Conservation (phyloP, 2,329 filamentous ascomycete genomes). For the Venturia oleaginea region DNA sequence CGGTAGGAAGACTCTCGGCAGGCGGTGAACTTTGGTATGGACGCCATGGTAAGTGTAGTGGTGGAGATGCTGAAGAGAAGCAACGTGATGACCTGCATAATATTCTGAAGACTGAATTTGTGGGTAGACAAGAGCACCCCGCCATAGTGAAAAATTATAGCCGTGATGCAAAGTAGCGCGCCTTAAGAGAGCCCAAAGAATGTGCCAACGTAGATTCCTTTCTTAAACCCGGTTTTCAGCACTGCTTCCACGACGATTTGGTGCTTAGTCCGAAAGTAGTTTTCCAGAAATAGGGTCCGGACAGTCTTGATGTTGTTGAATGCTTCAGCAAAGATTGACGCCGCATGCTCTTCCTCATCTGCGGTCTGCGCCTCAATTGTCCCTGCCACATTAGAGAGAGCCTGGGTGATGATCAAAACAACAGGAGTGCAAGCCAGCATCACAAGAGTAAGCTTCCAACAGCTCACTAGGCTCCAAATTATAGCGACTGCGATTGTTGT, state of each 20-base stretch:
- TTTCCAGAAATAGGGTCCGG: slow-evolving; percentile 63
- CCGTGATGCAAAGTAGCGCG: slow-evolving; percentile 61
- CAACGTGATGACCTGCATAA: slow-evolving; percentile 70
- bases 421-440: slow-evolving; percentile 60
- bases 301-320: slow-evolving; percentile 74
- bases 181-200: slow-evolving; percentile 74
- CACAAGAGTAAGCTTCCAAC: slow-evolving; percentile 76
- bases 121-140: slow-evolving; percentile 50
- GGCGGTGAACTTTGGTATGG: slow-evolving; percentile 71
- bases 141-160: slow-evolving; percentile 78
- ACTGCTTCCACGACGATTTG: slow-evolving; percentile 40
- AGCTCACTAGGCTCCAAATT: slow-evolving; percentile 62
- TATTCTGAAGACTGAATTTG: slow-evolving; percentile 43
- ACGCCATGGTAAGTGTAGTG: slow-evolving; percentile 58
- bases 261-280: slow-evolving; percentile 60
- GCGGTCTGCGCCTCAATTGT: slow-evolving; percentile 66
- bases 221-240: slow-evolving; percentile 53
- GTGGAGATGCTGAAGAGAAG: slow-evolving; percentile 76
- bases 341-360: slow-evolving; percentile 49
- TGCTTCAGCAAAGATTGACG: slow-evolving; percentile 61
- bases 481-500: slow-evolving; percentile 62
- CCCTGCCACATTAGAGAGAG: slow-evolving; percentile 55
- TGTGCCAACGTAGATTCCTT: slow-evolving; percentile 58
- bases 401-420: slow-evolving; percentile 55
- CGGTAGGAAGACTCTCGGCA: slow-evolving; percentile 63